Evolutionary conservation across 2,329 filamentous ascomycete genomes (phyloP), one percentile per base, ranked within the genome.

Genomic region (Coniochaeta sp.): DNA sequence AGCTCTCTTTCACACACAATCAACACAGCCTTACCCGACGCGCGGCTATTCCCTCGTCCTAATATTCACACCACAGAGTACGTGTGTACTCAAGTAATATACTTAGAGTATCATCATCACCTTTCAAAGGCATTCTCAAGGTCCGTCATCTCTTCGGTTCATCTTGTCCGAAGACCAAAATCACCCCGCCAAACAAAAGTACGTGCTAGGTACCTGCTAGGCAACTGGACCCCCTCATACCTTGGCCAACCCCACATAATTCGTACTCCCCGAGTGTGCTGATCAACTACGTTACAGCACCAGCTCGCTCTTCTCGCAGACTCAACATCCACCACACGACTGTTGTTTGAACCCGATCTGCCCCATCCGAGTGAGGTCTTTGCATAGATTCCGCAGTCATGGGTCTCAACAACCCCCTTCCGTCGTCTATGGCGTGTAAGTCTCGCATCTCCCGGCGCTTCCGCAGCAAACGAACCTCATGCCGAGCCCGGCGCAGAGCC

Each of bases 341-440:
- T 6, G 14, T n/a, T 22, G 8, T 28, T 24, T 16, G 14, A 11
- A 28, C 47, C 24, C 12, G 22, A 52, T 2, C 28, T 28, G 17
- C 26, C 47, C 43, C 47, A 24, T 28, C 26, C 47, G 24, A 52
- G 47, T 12, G 26, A 17, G 6, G 12, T 12, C 7, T 12, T 9
- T 24, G 6, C 47, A 24, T 17, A 47, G 24, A 52, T n/a, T 26
- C 31, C 47, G 56, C 54, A 57, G 38, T 60, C 64, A 87, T 88
- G 83, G 85, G 85, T 68, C 77, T 88, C 74, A 80, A 88, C 71
- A 88, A 87, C 68, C 85, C 85, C 65, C 80, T 88, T 62, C 85
- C 85, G 71, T 83, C 84, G 71, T 87, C 84, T 66, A 78, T 88
- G 78, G 83, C 84, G 73, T 87, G 85, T 88, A 82, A 81, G 85